Conservation (phyloP, 139 green algal species). For the Asterochloris erici region DNA sequence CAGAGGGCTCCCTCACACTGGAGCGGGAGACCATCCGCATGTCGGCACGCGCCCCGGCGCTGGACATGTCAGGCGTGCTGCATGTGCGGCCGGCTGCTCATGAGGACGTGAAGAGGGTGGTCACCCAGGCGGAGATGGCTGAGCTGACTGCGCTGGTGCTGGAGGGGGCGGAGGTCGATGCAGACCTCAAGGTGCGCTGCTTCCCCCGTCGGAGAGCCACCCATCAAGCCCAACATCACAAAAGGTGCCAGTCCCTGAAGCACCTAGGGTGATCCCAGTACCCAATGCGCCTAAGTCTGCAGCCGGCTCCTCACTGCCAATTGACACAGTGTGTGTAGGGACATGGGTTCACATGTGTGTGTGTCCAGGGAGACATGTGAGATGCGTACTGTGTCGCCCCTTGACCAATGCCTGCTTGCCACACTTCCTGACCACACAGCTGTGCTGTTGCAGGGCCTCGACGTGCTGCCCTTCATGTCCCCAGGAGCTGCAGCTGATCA, state of each 20-base stretch:
- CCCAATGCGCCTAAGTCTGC: too few relatives aligned
- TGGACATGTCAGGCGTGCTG: slow-evolving; percentile 37
- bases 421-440: slow-evolving; percentile 27
- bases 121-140: slow-evolving; percentile 50
- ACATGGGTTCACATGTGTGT: too few relatives aligned
- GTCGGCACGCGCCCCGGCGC: slow-evolving; percentile 28
- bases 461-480: slow-evolving; percentile 60
- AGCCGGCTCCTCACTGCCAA: too few relatives aligned
- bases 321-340: too few relatives aligned
- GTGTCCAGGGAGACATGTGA: too few relatives aligned
- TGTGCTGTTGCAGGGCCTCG: slow-evolving; percentile 48
- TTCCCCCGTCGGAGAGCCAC: neutral
- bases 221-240: neutral
- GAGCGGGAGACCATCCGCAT: slow-evolving; percentile 22
- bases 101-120: slow-evolving; percentile 33
- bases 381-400: too few relatives aligned
- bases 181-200: slow-evolving; percentile 28
- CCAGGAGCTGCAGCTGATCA: slow-evolving; percentile 23
- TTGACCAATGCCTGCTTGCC: neutral
- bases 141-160: slow-evolving; percentile 32
- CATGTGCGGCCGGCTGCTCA: slow-evolving; percentile 33
- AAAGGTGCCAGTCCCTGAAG: too few relatives aligned
- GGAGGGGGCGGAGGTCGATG: slow-evolving; percentile 25
- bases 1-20: slow-evolving; percentile 31
- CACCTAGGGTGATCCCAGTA: too few relatives aligned